Base-by-base conservation (phyloP, 202 grass and related monocot species). In the Dendrocalamus latiflorus region DNA sequence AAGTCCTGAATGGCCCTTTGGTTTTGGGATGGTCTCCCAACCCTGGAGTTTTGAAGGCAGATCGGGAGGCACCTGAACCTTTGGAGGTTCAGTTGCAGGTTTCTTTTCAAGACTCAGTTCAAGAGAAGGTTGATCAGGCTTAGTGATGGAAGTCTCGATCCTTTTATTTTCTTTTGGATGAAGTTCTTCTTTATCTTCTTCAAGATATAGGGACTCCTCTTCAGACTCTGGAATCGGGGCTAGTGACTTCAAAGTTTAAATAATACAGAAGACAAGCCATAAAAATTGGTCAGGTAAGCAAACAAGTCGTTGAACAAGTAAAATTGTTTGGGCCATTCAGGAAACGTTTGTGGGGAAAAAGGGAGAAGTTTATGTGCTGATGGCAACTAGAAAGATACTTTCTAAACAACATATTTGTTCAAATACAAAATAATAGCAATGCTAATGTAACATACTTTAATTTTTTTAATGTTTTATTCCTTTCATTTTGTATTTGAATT, bases 141-240 rank as follows among this genome's bases (percentile, higher is more conserved):
- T 75, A 12, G 25, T 11, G 11, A 85, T 21, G 2, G 30, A 57
- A 59, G 62, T 61, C 6, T 75, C 64, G 36, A 57, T 83, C 33
- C 78, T 90, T 44, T 49, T 74, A 65, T 86, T 51, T n/a, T 30
- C 77, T 62, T 79, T 74, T 60, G 33, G 39, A 72, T 75, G 44
- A 24, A 56, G 8, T 56, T 90, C 81, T 80, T 91, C 86, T 79
- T 91, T 83, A 45, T 86, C 86, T 72, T 91, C 82, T 80, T 95
- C 89, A 54, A 65, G 81, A 66, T 56, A 83, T 20, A 89, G n/a
- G 9, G 85, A 86, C 83, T 95, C 95, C 70, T 98, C 95, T 84
- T 95, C 90, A 22, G 89, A 93, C 68, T 98, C 95, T 64, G 80
- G 93, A 80, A 98, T 98, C 17, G 93, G 89, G 8, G 95, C 92